A percentile compares a stretch with the other conserved stretches of the same genome.
Evolutionary conservation across 2,329 filamentous ascomycete genomes (phyloP).

Genomic region (Camillea tinctor): DNA sequence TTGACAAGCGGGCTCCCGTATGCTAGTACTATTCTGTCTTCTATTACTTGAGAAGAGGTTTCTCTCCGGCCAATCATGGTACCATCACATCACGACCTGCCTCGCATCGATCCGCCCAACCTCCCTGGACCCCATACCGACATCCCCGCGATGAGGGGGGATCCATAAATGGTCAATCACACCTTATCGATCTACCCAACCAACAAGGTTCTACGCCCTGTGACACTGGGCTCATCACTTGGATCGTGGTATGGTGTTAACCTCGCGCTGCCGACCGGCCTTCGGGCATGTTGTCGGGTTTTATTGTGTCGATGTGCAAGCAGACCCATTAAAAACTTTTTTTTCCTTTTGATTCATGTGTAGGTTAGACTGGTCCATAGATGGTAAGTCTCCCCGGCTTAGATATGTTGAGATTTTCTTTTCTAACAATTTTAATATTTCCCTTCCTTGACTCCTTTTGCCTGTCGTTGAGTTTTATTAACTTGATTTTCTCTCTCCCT

Average conservation of each 20-base stretch:
- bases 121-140: background rate
- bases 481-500: background rate
- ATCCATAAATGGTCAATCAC: background rate
- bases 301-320: background rate
- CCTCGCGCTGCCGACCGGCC: background rate
- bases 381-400: background rate
- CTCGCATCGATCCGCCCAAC: background rate
- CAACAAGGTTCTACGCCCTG: background rate
- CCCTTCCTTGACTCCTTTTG: background rate
- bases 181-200: background rate
- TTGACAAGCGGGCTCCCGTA: background rate
- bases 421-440: background rate
- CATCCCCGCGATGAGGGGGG: background rate
- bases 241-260: background rate
- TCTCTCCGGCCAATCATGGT: background rate
- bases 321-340: background rate
- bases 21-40: background rate
- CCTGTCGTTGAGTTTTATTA: background rate
- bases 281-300: background rate
- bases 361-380: background rate
- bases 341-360: background rate
- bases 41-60: background rate
- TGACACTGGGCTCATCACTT: background rate
- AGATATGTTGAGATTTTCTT: background rate
- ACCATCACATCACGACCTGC: background rate